Conservation (phyloP, 257 asterid species). For the Lavandula angustifolia region DNA sequence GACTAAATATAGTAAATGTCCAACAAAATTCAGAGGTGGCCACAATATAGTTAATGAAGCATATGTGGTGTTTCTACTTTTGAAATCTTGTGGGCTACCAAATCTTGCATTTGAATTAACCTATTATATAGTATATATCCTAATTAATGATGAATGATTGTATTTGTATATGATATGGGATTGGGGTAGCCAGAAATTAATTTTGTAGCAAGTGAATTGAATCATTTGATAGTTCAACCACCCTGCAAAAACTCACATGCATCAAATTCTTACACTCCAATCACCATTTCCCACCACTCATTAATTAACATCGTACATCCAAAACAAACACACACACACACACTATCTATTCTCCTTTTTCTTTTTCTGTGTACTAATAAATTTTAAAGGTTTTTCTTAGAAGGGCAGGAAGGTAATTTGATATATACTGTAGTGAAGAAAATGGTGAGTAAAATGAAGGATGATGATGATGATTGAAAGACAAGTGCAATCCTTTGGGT, state of each 20-base stretch:
- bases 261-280: constrained; percentile 44
- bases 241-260: constrained; percentile 61
- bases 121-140: not conserved
- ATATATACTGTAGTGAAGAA: not conserved
- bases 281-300: constrained; percentile 25
- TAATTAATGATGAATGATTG: no score
- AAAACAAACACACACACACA: not conserved
- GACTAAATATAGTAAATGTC: not conserved
- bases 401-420: constrained; percentile 28
- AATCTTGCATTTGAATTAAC: constrained; percentile 26
- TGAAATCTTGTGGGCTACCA: constrained; percentile 25
- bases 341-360: no score
- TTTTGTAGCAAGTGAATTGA: constrained; percentile 35
- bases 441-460: no score
- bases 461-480: constrained; percentile 41
- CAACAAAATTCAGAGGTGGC: no score
- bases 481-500: constrained; percentile 61
- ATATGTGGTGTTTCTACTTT: constrained; percentile 16
- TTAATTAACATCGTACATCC: not conserved
- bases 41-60: not conserved
- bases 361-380: not conserved
- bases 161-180: no score
- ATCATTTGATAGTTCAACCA: constrained; percentile 64
- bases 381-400: no score
- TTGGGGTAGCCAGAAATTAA: not conserved